These are phyloP conservation scores for Iris macrosiphon DNA, from an alignment of 106 monocot genomes.

Conservation along the genomic window DNA sequence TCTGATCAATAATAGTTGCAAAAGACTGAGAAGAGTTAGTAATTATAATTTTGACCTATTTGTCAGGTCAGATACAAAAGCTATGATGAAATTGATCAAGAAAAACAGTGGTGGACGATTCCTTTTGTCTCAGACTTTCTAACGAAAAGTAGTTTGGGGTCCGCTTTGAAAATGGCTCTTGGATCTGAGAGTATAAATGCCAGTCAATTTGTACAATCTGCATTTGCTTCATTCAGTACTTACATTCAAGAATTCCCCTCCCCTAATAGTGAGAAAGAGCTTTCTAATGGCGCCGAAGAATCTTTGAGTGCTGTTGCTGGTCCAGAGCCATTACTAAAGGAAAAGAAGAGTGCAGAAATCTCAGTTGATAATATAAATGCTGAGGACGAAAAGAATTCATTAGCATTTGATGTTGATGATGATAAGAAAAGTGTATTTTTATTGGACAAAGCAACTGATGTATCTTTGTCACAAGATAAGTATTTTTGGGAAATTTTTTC, in stretches of 20 bases:
- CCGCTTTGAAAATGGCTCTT: constrained; percentile 56
- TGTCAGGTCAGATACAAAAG: constrained; percentile 69
- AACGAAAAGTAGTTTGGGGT: constrained; percentile 51
- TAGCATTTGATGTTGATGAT: constrained; percentile 4
- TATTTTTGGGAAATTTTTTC: constrained; percentile 67
- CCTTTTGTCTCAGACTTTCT: constrained; percentile 86
- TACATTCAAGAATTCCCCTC: constrained; percentile 24
- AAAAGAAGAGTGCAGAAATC: constrained; percentile 9
- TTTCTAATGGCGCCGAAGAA: constrained; percentile 1
- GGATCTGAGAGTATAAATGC: constrained; percentile 75
- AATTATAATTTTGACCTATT: constrained; percentile 6
- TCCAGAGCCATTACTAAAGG: constrained; percentile 10
- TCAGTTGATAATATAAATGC: background rate
- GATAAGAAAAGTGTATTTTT: constrained; percentile 4
- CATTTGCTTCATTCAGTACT: constrained; percentile 55
- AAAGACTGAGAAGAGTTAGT: background rate
- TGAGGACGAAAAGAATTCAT: constrained; percentile 5
- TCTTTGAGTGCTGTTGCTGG: constrained; percentile 4
- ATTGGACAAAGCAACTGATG: constrained; percentile 11
- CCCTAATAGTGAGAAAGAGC: constrained; percentile 9
- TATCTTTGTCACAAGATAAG: constrained; percentile 26
- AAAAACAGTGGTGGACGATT: constrained; percentile 82
- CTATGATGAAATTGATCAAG: constrained; percentile 65
- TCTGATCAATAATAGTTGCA: background rate
- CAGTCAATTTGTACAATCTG: constrained; percentile 76